A percentile compares a stretch with the other conserved stretches of the same genome.
phyloP scores from a whole-genome alignment of 2,329 filamentous ascomycete genomes.

The Calycina marina region DNA sequence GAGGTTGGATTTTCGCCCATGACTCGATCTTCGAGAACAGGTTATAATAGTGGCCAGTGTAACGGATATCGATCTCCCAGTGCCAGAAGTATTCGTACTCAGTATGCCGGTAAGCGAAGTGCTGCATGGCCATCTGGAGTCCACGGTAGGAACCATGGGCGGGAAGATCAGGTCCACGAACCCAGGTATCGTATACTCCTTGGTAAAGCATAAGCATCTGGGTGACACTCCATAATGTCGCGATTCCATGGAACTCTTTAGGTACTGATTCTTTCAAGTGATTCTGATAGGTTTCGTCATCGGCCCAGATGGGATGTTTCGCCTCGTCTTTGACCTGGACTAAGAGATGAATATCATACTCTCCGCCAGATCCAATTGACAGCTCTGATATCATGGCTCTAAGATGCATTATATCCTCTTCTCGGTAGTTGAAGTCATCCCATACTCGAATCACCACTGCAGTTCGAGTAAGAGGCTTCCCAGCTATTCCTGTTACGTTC shows the following conservation, averaged over 20 bases:
- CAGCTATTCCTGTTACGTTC: constrained; percentile 2
- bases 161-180: constrained; percentile 49
- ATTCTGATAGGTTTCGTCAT: constrained; percentile 50
- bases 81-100: constrained; percentile 91
- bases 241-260: constrained; percentile 75
- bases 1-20: constrained; percentile 59
- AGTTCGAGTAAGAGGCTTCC: constrained; percentile 38
- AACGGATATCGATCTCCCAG: constrained; percentile 88
- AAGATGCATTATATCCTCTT: constrained; percentile 69
- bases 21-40: constrained; percentile 52
- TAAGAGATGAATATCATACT: constrained; percentile 76
- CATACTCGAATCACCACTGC: constrained; percentile 73
- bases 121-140: constrained; percentile 86
- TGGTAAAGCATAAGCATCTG: constrained; percentile 89
- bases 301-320: constrained; percentile 63
- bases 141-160: constrained; percentile 89
- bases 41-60: constrained; percentile 76
- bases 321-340: constrained; percentile 76
- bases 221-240: constrained; percentile 83
- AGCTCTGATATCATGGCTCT: constrained; percentile 76
- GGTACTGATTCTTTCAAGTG: constrained; percentile 57
- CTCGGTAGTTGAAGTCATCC: constrained; percentile 64
- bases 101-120: constrained; percentile 76
- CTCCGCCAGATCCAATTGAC: constrained; percentile 63
- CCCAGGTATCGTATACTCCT: constrained; percentile 65